Evolutionary conservation across 805 yeast genomes (phyloP).

Genomic region (Candida schatavii): DNA sequence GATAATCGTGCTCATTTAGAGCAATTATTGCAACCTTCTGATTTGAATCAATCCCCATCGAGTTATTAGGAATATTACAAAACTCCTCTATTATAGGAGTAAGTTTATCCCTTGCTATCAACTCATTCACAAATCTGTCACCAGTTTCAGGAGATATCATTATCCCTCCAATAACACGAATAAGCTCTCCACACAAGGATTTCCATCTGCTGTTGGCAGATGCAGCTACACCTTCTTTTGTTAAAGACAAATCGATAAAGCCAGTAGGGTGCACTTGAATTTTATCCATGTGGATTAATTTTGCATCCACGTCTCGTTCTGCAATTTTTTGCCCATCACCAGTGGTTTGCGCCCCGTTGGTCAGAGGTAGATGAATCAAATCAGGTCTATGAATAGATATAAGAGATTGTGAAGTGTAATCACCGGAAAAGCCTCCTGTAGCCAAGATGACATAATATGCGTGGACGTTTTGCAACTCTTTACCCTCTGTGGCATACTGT

Average conservation of each 20-base stretch:
- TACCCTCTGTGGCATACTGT: slow-evolving; percentile 23
- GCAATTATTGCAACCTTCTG: slow-evolving; percentile 20
- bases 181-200: slow-evolving; percentile 57
- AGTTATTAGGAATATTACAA: slow-evolving; percentile 15
- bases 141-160: slow-evolving; percentile 44
- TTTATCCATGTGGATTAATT: slow-evolving; percentile 55
- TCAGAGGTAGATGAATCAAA: slow-evolving; percentile 45
- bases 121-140: slow-evolving; percentile 52
- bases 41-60: slow-evolving; percentile 8
- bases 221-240: slow-evolving; percentile 27
- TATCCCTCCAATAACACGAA: slow-evolving; percentile 60
- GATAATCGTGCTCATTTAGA: slow-evolving; percentile 44
- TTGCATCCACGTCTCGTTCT: slow-evolving; percentile 42
- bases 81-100: slow-evolving; percentile 38
- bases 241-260: slow-evolving; percentile 33
- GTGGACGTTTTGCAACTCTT: slow-evolving; percentile 17
- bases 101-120: slow-evolving; percentile 52
- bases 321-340: slow-evolving; percentile 60
- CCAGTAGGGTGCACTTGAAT: slow-evolving; percentile 66
- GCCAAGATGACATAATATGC: slow-evolving; percentile 44
- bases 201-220: slow-evolving; percentile 42
- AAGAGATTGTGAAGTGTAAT: slow-evolving; percentile 29
- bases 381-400: slow-evolving; percentile 47
- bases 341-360: slow-evolving; percentile 54
- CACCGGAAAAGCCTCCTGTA: slow-evolving; percentile 58